Percentiles rank a stretch among this genome's conserved stretches.
These are phyloP conservation scores for Candida frijolesensis DNA, from an alignment of 1,139 yeast genomes.

Conservation along the genomic window DNA sequence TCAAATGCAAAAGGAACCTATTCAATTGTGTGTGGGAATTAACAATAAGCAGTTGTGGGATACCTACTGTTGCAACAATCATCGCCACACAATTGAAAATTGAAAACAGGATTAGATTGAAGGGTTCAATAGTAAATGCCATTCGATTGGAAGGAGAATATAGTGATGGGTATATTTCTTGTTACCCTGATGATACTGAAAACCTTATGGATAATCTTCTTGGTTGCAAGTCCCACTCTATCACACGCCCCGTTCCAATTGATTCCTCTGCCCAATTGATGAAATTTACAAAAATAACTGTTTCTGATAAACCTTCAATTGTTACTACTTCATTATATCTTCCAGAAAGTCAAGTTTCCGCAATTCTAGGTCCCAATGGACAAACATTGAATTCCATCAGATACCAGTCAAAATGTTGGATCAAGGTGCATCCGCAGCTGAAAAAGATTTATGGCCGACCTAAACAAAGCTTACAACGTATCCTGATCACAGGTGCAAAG, in stretches of 20 bases:
- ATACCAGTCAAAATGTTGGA: conserved; percentile 28
- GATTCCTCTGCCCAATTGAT: background rate
- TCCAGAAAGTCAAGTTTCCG: conserved; percentile 29
- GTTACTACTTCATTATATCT: conserved; percentile 4
- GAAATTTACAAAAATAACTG: background rate
- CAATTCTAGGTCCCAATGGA: conserved; percentile 32
- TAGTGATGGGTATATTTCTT: conserved; percentile 3
- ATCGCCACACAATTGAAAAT: background rate
- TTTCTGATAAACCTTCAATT: background rate
- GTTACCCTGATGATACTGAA: background rate
- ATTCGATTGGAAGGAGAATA: conserved; percentile 4
- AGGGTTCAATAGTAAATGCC: background rate
- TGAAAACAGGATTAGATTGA: background rate
- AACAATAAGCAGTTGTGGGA: background rate
- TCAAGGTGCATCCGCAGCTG: conserved; percentile 23
- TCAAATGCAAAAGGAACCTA: background rate
- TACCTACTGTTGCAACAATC: background rate
- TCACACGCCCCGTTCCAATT: background rate
- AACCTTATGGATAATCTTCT: background rate
- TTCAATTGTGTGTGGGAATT: background rate
- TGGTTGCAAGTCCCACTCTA: background rate
- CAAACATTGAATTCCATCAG: conserved; percentile 27
- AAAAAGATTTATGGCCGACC: background rate
- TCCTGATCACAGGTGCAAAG: conserved; percentile 8
- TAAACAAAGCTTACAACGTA: background rate